phyloP scores from a whole-genome alignment of 192 early-diverging fungal genomes.

The Dispira parvispora region DNA sequence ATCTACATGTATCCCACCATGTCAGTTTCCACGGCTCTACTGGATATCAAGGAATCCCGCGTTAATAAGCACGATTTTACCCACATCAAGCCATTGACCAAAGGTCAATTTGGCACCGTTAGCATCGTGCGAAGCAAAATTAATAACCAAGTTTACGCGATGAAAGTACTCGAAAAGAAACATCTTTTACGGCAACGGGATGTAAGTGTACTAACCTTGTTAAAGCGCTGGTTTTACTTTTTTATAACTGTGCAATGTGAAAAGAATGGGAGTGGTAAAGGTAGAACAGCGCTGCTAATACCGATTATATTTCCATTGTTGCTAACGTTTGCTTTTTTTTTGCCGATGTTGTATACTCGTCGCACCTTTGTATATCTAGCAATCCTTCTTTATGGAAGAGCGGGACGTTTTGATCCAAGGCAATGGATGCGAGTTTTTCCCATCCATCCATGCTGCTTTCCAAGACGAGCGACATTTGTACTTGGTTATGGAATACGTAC shows the following conservation, averaged over 20 bases:
- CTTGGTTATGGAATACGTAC: slow-evolving; percentile 92
- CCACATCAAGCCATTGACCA: slow-evolving; percentile 51
- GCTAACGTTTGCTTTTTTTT: no score
- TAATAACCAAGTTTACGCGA: slow-evolving; percentile 43
- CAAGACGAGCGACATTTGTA: slow-evolving; percentile 79
- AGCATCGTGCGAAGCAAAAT: slow-evolving; percentile 39
- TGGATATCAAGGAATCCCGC: slow-evolving; percentile 24
- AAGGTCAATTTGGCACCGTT: slow-evolving; percentile 55
- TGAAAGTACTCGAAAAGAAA: slow-evolving; percentile 42
- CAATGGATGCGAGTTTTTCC: slow-evolving; percentile 30
- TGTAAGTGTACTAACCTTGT: slow-evolving; percentile 15
- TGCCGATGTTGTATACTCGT: no score
- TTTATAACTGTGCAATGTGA: no score
- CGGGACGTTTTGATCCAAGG: slow-evolving; percentile 48
- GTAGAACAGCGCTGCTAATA: no score
- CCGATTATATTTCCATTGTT: no score
- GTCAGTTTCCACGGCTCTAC: neutral
- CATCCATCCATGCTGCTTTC: slow-evolving; percentile 48
- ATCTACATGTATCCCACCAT: neutral
- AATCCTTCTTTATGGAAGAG: slow-evolving; percentile 71
- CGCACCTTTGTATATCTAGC: slow-evolving; percentile 19
- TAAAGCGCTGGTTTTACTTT: no score
- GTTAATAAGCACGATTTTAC: slow-evolving; percentile 63
- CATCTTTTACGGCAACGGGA: slow-evolving; percentile 38
- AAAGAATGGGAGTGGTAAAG: no score